Percentiles rank a stretch among this genome's conserved stretches.
phyloP scores from a whole-genome alignment of 805 yeast genomes.

The Saccharomycopsis olivae region DNA sequence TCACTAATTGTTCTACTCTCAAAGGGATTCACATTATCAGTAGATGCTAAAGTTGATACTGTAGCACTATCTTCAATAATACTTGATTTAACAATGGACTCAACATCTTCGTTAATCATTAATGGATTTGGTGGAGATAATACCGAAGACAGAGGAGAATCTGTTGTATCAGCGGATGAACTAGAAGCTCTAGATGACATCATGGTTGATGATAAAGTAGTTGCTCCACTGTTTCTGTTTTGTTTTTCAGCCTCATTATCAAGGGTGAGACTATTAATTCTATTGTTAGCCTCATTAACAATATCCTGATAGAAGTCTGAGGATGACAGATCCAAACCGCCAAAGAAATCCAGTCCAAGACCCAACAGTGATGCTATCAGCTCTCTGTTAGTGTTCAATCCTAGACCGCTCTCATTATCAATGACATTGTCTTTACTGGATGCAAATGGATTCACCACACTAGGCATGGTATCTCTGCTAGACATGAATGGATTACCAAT shows the following conservation, averaged over 20 bases:
- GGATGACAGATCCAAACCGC: constrained; percentile 1
- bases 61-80: background rate
- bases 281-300: constrained; percentile 8
- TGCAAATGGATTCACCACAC: background rate
- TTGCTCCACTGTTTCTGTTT: background rate
- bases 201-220: background rate
- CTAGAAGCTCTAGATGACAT: background rate
- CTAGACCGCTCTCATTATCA: background rate
- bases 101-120: background rate
- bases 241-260: background rate
- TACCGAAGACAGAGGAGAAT: constrained; percentile 6
- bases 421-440: background rate
- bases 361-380: background rate
- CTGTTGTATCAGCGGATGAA: constrained; percentile 1
- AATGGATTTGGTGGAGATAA: constrained; percentile 3
- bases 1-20: background rate
- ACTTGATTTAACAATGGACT: background rate
- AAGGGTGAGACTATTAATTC: constrained; percentile 4
- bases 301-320: constrained; percentile 7
- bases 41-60: background rate
- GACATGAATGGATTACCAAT: no score
- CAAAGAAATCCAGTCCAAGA: constrained; percentile 6
- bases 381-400: background rate
- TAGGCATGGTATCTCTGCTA: no score
- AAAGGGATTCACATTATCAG: no score